A percentile compares a stretch with the other conserved stretches of the same genome.
Conservation (phyloP, 495 filamentous ascomycete species). For the Aspergillus heteromorphus region DNA sequence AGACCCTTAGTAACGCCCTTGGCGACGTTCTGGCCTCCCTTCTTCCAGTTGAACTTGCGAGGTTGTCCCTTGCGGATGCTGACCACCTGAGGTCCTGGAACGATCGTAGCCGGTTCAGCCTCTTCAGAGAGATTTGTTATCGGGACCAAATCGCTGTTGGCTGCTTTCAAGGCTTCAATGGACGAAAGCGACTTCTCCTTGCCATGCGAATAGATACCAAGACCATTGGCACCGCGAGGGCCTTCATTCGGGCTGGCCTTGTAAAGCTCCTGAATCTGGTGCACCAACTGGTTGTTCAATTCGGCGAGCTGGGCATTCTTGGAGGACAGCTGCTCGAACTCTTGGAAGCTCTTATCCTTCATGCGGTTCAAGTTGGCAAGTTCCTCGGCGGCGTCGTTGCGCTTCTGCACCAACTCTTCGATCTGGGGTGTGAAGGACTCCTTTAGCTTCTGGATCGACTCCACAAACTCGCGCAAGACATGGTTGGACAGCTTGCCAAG, state of each 20-base stretch:
- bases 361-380: slow-evolving; percentile 69
- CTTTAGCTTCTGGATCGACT: slow-evolving; percentile 81
- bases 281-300: slow-evolving; percentile 89
- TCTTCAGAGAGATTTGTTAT: slow-evolving; percentile 59
- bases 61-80: slow-evolving; percentile 87
- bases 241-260: slow-evolving; percentile 66
- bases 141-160: slow-evolving; percentile 42
- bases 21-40: slow-evolving; percentile 83
- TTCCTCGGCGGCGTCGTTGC: slow-evolving; percentile 77
- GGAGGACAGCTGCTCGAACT: slow-evolving; percentile 87
- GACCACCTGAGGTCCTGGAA: slow-evolving; percentile 79
- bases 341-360: slow-evolving; percentile 87
- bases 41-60: slow-evolving; percentile 99
- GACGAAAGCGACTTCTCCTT: slow-evolving; percentile 70
- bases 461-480: slow-evolving; percentile 81
- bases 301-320: slow-evolving; percentile 93
- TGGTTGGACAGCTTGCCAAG: slow-evolving; percentile 73
- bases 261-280: slow-evolving; percentile 89
- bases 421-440: slow-evolving; percentile 70
- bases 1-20: slow-evolving; percentile 92
- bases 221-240: slow-evolving; percentile 57
- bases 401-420: slow-evolving; percentile 76
- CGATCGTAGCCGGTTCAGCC: slow-evolving; percentile 59
- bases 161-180: slow-evolving; percentile 50
- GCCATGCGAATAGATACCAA: slow-evolving; percentile 77